These are phyloP conservation scores for Lippia alba DNA, from an alignment of 305 asterid species.

Conservation along the genomic window DNA sequence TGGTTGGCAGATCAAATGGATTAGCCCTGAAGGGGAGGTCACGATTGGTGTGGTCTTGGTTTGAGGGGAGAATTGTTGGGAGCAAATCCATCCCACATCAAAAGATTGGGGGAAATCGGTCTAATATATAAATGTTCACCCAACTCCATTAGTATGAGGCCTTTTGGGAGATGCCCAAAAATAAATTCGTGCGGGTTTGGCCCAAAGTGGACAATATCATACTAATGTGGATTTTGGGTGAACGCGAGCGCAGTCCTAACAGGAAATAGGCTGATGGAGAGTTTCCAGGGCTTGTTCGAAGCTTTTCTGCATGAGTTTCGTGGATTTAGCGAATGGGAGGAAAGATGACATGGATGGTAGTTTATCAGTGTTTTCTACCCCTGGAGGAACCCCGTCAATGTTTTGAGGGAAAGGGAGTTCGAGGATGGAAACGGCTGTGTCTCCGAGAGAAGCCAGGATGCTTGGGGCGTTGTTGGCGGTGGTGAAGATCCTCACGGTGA, in stretches of 20 bases:
- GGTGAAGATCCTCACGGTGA: constrained; percentile 69
- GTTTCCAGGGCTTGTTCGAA: constrained; percentile 51
- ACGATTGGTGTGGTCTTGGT: no score
- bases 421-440: constrained; percentile 38
- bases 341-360: constrained; percentile 53
- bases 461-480: constrained; percentile 58
- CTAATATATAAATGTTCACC: no score
- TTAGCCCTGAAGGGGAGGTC: no score
- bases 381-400: constrained; percentile 53
- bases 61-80: no score
- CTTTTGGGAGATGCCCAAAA: no score
- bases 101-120: no score
- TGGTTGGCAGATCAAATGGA: no score
- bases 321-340: constrained; percentile 44
- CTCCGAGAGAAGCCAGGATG: constrained; percentile 45
- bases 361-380: constrained; percentile 63
- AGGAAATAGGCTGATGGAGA: constrained; percentile 50
- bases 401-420: constrained; percentile 64
- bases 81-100: no score
- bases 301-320: constrained; percentile 54
- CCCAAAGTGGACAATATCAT: no score
- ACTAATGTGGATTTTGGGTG: no score
- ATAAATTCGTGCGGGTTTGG: constrained; percentile 45
- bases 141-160: no score
- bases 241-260: constrained; percentile 69